Conservation (phyloP, 2,329 filamentous ascomycete species). For the Clarireedia monteithiana region DNA sequence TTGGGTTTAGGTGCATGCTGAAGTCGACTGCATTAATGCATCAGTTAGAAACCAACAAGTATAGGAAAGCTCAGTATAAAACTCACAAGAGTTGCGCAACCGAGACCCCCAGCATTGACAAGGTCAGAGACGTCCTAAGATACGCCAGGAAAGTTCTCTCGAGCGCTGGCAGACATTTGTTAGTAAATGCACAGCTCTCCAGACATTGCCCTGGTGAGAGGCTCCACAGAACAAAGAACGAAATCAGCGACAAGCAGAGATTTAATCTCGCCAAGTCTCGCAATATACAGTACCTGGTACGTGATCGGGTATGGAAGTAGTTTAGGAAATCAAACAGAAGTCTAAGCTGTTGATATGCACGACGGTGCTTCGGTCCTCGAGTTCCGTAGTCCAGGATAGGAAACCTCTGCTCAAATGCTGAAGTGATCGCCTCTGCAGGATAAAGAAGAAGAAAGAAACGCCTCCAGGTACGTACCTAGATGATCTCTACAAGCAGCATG, state of each 20-base stretch:
- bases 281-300: background rate
- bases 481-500: conserved; percentile 45
- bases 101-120: conserved; percentile 58
- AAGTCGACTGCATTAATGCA: conserved; percentile 40
- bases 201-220: background rate
- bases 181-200: conserved; percentile 2
- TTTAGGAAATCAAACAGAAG: background rate
- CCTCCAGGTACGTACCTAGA: conserved; percentile 37
- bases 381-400: conserved; percentile 4
- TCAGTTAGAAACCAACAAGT: conserved; percentile 11
- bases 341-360: conserved; percentile 7
- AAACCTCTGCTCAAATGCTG: conserved; percentile 5
- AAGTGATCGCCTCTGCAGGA: background rate
- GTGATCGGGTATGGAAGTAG: background rate
- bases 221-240: background rate
- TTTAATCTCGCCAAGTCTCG: background rate
- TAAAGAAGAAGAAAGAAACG: conserved; percentile 11
- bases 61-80: conserved; percentile 3
- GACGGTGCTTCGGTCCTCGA: conserved; percentile 10
- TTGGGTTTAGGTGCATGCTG: conserved; percentile 30
- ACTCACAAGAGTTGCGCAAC: conserved; percentile 56
- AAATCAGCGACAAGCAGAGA: background rate
- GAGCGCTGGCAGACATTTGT: conserved; percentile 44
- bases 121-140: conserved; percentile 59
- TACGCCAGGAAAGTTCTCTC: conserved; percentile 70